Conservation (phyloP, 306 rosid species). For the Cercis canadensis region DNA sequence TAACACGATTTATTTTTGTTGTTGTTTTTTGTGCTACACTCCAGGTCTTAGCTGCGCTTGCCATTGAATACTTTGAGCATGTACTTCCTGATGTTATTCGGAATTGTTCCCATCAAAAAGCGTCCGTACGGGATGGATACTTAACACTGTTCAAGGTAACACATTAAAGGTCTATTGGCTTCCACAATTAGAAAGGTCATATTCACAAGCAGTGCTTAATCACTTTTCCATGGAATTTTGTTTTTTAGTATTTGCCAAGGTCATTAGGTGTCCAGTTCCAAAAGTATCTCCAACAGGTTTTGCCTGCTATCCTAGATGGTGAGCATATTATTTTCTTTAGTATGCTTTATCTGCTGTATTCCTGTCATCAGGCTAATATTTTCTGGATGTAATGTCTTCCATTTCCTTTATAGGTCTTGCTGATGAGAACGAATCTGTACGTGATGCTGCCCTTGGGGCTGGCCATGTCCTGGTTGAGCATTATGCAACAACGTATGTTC, state of each 20-base stretch:
- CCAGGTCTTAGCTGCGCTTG: constrained; percentile 95
- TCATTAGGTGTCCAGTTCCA: constrained; percentile 91
- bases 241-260: constrained; percentile 84
- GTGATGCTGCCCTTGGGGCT: constrained; percentile 98
- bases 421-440: constrained; percentile 98
- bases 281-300: constrained; percentile 87
- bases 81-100: constrained; percentile 93
- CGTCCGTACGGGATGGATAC: constrained; percentile 96
- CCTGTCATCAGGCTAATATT: constrained; percentile 9
- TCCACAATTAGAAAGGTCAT: constrained; percentile 4
- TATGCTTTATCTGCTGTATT: neutral
- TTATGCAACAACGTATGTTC: constrained; percentile 90
- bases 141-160: constrained; percentile 93
- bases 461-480: constrained; percentile 97
- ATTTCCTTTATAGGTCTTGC: constrained; percentile 75
- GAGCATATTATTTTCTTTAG: constrained; percentile 13
- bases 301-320: constrained; percentile 98
- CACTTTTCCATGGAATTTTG: constrained; percentile 27
- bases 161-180: neutral
- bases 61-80: constrained; percentile 79
- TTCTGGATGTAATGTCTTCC: constrained; percentile 4
- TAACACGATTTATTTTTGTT: too few species aligned
- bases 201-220: constrained; percentile 14
- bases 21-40: neutral
- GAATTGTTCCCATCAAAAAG: constrained; percentile 91